Evolutionary conservation across 148 eudicot species (phyloP).

Genomic region (Camellia sinensis): DNA sequence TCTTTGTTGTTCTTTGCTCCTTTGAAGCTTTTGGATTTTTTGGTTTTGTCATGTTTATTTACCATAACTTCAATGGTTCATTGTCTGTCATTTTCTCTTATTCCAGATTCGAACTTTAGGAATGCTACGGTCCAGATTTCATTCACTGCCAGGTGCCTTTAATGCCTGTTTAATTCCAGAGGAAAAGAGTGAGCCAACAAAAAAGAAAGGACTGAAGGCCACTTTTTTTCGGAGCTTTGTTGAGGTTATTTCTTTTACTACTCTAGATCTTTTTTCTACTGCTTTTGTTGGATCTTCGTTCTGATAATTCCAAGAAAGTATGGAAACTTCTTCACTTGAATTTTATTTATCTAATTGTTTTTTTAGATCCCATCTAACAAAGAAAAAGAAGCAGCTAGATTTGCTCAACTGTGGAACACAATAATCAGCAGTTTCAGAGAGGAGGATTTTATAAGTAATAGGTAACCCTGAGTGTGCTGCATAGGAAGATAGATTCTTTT

Average conservation of each 20-base stretch:
- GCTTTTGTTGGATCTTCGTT: constrained; percentile 4
- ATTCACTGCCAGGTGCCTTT: constrained; percentile 90
- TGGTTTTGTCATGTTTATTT: neutral
- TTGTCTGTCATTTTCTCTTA: neutral
- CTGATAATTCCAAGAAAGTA: neutral
- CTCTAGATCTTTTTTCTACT: neutral
- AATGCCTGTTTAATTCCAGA: constrained; percentile 81
- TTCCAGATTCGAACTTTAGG: constrained; percentile 89
- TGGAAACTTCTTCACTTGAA: neutral
- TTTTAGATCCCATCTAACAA: constrained; percentile 64
- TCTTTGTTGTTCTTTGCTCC: no score
- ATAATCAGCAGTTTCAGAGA: constrained; percentile 91
- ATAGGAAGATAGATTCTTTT: neutral
- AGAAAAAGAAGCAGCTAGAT: constrained; percentile 89
- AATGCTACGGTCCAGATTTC: constrained; percentile 91
- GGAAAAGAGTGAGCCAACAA: constrained; percentile 64
- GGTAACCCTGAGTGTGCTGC: constrained; percentile 14
- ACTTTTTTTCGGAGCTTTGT: constrained; percentile 72
- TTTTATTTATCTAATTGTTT: constrained; percentile 4
- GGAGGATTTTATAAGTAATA: constrained; percentile 75
- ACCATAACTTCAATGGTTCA: neutral
- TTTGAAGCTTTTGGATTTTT: neutral
- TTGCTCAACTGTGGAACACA: constrained; percentile 99
- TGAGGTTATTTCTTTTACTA: constrained; percentile 33
- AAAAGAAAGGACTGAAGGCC: constrained; percentile 91